Base-by-base conservation (phyloP, 192 early-diverging fungal genomes). In the Gonapodya prolifera region DNA sequence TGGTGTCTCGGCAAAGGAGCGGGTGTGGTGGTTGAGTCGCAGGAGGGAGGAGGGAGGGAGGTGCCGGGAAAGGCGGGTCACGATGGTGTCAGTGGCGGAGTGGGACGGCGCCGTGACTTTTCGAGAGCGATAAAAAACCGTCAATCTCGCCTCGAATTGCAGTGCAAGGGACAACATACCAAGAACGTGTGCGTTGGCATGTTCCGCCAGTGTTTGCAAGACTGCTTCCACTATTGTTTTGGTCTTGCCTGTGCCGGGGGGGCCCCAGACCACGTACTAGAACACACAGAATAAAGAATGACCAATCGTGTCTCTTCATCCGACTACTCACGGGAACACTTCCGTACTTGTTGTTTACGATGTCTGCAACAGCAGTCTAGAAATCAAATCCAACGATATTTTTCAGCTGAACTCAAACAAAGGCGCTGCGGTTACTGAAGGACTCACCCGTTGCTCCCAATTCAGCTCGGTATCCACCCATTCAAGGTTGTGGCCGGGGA, bases 211-310 rank as follows among this genome's bases (percentile, higher is more conserved):
- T 31, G 86, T 80, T 73, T 89, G 88, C 17, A 82, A 77, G 1
- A 85, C 83, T 0, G 79, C 78, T 69, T 89, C 88, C 34, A 84
- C 82, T 33, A 85, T 73, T 1, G 88, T 89, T 36, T 81, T 84
- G 16, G 88, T 89, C 80, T 89, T 89, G 29, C 88, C 88, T 30
- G 88, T 89, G 16, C 88, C 86, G 31, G 71, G 71, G 18, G 71
- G 71, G 31, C 71, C 71, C 28, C 18, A 73, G 8, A 73, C 29
- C 8, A 32, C 71, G 32, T 30, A 73, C 71, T 18, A 13, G 8
- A 2, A 30, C 71, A 32, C 28, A 2, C 16, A 18, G 71, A 13
- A 16, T 16, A 32, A 73, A 29, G 23, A 61, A 23, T 61, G 45
- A 61, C 45, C 45, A 61, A 8, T 16, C 45, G 45, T 23, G 23